These are phyloP conservation scores for Sporisorium exsertum DNA, from an alignment of 1,284 basidiomycete genomes.

Conservation along the genomic window DNA sequence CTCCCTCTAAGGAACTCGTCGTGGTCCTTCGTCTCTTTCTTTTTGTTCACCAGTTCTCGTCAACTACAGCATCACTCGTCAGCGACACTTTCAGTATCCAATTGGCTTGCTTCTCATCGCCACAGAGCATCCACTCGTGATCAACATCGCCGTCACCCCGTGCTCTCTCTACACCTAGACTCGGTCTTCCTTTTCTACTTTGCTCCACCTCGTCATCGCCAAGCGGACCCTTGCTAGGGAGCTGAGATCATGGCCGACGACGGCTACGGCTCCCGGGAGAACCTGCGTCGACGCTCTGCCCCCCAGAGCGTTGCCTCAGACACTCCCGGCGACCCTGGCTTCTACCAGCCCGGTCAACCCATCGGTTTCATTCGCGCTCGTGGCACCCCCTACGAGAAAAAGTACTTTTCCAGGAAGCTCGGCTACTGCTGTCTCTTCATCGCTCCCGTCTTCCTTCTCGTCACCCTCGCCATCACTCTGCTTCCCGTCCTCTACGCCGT, in stretches of 20 bases:
- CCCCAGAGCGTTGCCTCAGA: constrained; percentile 38
- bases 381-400: constrained; percentile 67
- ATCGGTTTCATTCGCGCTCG: constrained; percentile 64
- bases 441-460: constrained; percentile 55
- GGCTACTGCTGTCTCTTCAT: constrained; percentile 62
- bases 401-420: constrained; percentile 64
- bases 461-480: constrained; percentile 62
- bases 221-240: constrained; percentile 14
- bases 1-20: background rate
- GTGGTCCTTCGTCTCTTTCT: constrained; percentile 6
- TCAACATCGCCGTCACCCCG: background rate
- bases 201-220: constrained; percentile 1
- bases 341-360: constrained; percentile 58
- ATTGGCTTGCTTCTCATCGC: background rate
- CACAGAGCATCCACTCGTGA: constrained; percentile 5
- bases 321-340: constrained; percentile 38
- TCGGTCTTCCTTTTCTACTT: background rate
- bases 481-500: constrained; percentile 68
- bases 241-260: constrained; percentile 51
- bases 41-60: background rate
- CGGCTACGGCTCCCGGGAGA: constrained; percentile 52
- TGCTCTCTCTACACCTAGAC: background rate
- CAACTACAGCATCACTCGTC: background rate
- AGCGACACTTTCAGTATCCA: background rate
- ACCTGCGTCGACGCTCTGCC: constrained; percentile 48